Conservation (phyloP, 2,329 filamentous ascomycete genomes). For the Ophiostoma sp. region DNA sequence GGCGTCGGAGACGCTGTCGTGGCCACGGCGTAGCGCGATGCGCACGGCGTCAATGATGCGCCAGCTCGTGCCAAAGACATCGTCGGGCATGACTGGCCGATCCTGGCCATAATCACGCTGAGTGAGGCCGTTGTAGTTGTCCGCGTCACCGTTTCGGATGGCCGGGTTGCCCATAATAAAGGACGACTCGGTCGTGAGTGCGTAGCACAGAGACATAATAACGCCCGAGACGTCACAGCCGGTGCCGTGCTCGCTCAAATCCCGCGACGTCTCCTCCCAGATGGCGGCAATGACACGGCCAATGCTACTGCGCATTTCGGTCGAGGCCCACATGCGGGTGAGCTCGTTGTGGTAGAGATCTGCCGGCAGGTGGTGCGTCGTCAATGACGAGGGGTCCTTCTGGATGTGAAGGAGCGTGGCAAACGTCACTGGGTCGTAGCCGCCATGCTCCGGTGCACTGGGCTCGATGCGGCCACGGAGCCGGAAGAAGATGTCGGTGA, state of each 20-base stretch:
- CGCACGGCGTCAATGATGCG: constrained; percentile 11
- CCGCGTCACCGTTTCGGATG: neutral
- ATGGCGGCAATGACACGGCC: neutral
- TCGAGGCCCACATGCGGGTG: neutral
- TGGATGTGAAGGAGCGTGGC: neutral
- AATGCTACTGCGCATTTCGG: neutral
- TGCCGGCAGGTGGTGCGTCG: neutral
- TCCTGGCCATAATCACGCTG: neutral
- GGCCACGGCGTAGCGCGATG: neutral
- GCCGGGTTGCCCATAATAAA: constrained; percentile 9
- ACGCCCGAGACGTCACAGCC: neutral
- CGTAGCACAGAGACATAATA: constrained; percentile 2
- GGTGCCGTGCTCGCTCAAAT: neutral
- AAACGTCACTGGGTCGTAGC: neutral
- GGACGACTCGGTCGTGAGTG: neutral
- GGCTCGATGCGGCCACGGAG: neutral
- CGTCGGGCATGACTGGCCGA: neutral
- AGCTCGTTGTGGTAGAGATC: neutral
- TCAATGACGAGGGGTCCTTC: neutral
- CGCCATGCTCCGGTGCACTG: neutral
- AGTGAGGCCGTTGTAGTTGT: neutral
- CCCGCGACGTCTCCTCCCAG: constrained; percentile 13
- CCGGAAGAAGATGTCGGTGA: neutral
- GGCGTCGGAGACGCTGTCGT: neutral
- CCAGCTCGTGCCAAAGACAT: neutral